Evolutionary conservation across 192 early-diverging fungal species (phyloP), one percentile per base, ranked within the genome.

Genomic region (Linnemannia exigua): DNA sequence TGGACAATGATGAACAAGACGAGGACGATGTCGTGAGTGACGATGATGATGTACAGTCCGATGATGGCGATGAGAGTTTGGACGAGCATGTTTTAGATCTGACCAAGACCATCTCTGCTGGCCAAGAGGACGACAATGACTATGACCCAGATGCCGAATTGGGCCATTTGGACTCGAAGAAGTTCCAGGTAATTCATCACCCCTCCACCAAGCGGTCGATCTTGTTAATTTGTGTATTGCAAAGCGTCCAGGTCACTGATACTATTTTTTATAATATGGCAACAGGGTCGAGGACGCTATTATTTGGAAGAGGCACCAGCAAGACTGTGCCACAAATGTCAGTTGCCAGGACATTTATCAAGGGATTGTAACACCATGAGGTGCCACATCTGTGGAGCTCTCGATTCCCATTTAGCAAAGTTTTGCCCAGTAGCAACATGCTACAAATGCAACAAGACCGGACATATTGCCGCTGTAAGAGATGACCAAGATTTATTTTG

Each of bases 41-140:
- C 35, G 47, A 52, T 8, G 54, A 75, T 20, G 69, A 58, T 20
- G 17, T 17, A 20, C 68, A 25, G 37, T 70, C 44, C 4, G 51
- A 61, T 16, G 38, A 1, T 44, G 77, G 44, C 7, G 7, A 31
- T 7, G 71, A 47, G 14, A 35, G 46, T 51, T 9, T 72, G 22
- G 58, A 82, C n/a, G 78, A 76, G 41, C 84, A 86, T 73, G 70
- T 76, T 33, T 46, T 86, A 35, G 84, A 86, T 54, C 15, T 85
- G 3, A 63, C 58, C 28, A 63, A 54, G 70, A 28, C 36, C 35
- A 22, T 47, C 54, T 35, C 33, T 17, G 35, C 25, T 31, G 12
- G 69, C 7, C 37, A 54, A n/a, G 58, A 72, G 0, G 74, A 74
- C 0, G n/a, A 17, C 3, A 76, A 68, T 28, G 41, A 72, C 15